Base-by-base conservation (phyloP, 148 eudicot genomes). In the Fagopyrum homotropicum region DNA sequence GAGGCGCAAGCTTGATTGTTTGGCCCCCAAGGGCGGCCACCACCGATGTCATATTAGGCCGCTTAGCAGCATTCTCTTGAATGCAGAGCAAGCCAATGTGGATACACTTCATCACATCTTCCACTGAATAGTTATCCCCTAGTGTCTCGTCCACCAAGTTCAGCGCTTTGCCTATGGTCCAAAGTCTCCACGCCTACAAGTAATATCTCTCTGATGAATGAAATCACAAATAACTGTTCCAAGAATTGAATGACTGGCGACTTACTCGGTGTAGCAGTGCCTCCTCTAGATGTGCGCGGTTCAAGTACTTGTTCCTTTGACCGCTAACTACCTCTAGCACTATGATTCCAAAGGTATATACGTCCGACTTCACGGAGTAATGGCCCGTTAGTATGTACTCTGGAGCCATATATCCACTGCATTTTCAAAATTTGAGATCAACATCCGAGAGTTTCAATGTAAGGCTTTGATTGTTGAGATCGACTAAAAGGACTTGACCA, bases 321-420 rank as follows among this genome's bases (percentile, higher is more conserved):
- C 69, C 69, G 16, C 69, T 63, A 63, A 63, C 69, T 29, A 63
- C 44, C 69, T 63, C 69, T 30, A 63, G 69, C 45, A 63, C 69
- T 63, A 63, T 63, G 69, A 63, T 63, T 63, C 69, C 69, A 16
- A 63, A 63, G 69, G 69, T 63, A 11, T 63, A 63, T 4, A 63
- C 69, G 26, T 63, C 69, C 40, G 69, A 63, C 45, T 63, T 63
- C 16, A 63, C 69, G 4, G 73, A 70, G 73, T 44, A 70, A n/a
- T 47, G 73, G 45, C 73, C 73, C 15, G 73, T 70, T 45, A 70
- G 49, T 70, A 47, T 47, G 10, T 70, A 70, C 73, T 70, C 73
- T 3, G 73, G 73, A 44, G 73, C 73, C 73, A 70, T 70, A 47
- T 70, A 70, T 45, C 73, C 73, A 45, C 73, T 70, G 73, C 51